Base-by-base conservation (phyloP, 1,284 basidiomycete genomes). In the Ustilago crameri region DNA sequence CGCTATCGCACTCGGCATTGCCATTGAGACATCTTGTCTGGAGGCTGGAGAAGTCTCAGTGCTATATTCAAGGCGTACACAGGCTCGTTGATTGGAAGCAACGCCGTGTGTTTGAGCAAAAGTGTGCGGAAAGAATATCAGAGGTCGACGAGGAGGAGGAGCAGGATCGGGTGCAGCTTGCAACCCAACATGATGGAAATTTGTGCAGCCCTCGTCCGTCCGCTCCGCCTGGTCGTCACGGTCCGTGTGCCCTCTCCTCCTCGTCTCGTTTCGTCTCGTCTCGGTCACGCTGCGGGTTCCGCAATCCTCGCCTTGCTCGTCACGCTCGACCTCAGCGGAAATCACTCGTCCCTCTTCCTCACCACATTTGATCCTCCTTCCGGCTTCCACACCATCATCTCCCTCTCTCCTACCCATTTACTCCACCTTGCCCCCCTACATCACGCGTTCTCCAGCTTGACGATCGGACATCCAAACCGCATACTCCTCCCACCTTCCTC, bases 171-270 rank as follows among this genome's bases (percentile, higher is more conserved):
- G 2, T 42, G 41, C 41, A 42, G 41, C 41, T 22, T 18, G 15
- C 17, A 18, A 18, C 32, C 32, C 8, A n/a, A n/a, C 7, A 40
- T n/a, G 2, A 2, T 42, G 9, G 20, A 42, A 42, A 23, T 42
- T 42, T 23, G 40, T 42, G 41, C 41, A 23, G 18, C 3, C 38
- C 38, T 40, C 18, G 38, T n/a, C 17, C 18, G 4, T 8, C 20
- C 5, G 34, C 32, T 20, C 32, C 46, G 34, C 46, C 34, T 48
- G 17, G 46, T 42, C 30, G 9, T 45, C 44, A 45, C 44, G 27
- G 24, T 45, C 14, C 12, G 7, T n/a, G n/a, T n/a, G n/a, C n/a
- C n/a, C n/a, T n/a, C n/a, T n/a, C n/a, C n/a, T n/a, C n/a, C n/a
- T n/a, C n/a, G n/a, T n/a, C n/a, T n/a, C n/a, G n/a, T n/a, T n/a